These are phyloP conservation scores for Neoboletus magnificus DNA, from an alignment of 768 basidiomycete genomes.

Conservation along the genomic window DNA sequence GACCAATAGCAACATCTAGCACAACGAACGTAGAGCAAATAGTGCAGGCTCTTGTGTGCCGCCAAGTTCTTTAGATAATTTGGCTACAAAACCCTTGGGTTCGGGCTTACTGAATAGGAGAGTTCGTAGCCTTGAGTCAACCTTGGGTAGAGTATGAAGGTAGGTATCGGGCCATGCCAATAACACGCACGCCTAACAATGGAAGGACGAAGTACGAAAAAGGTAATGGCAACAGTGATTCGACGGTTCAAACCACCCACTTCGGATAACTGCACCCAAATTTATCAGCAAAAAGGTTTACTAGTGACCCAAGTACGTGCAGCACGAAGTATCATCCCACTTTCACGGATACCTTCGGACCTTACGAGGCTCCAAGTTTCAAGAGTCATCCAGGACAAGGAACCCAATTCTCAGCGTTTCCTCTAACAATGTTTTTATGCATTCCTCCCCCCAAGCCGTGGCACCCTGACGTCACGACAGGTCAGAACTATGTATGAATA, in stretches of 20 bases:
- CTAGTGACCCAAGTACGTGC: too few species aligned
- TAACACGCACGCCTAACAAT: not conserved
- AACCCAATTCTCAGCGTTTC: constrained; percentile 15
- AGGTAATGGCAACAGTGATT: not conserved
- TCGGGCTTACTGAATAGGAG: not conserved
- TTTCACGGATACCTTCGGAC: not conserved
- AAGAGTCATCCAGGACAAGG: constrained; percentile 8
- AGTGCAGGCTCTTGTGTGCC: not conserved
- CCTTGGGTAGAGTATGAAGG: not conserved
- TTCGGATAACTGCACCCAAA: not conserved
- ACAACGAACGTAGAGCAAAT: not conserved
- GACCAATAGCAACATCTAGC: too few species aligned
- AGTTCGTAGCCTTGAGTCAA: not conserved
- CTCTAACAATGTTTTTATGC: constrained; percentile 11
- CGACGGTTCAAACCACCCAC: not conserved
- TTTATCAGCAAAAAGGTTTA: too few species aligned
- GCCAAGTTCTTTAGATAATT: not conserved
- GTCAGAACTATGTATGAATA: not conserved
- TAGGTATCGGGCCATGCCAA: too few species aligned
- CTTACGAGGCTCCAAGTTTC: not conserved
- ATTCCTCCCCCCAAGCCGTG: constrained; percentile 21
- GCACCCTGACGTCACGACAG: constrained; percentile 7
- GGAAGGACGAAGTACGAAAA: not conserved
- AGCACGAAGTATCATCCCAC: too few species aligned
- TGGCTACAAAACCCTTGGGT: not conserved